These are phyloP conservation scores for Corynascus novoguineensis DNA, from an alignment of 495 filamentous ascomycete species.

Conservation along the genomic window DNA sequence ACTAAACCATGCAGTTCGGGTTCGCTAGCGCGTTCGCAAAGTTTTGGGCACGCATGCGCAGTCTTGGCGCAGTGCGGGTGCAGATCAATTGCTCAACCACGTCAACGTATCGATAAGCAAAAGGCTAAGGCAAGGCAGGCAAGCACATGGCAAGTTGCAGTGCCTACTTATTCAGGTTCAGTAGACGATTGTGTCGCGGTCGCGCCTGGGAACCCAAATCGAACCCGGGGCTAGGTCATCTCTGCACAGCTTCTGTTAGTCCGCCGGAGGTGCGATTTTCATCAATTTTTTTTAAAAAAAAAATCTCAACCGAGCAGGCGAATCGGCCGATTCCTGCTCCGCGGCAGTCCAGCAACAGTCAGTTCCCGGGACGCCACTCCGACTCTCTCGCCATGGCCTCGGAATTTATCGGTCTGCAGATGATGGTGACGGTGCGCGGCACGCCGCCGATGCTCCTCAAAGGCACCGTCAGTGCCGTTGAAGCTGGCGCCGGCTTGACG, in stretches of 20 bases:
- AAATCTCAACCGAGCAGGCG: background rate
- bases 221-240: background rate
- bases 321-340: background rate
- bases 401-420: constrained; percentile 73
- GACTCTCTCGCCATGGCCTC: constrained; percentile 24
- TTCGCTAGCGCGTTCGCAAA: too few species aligned
- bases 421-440: constrained; percentile 62
- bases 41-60: too few species aligned
- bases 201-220: background rate
- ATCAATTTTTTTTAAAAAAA: background rate
- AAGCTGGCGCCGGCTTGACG: constrained; percentile 64
- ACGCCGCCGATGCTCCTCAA: constrained; percentile 60
- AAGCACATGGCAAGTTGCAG: background rate
- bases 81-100: background rate
- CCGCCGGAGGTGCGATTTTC: background rate
- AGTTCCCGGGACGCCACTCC: background rate
- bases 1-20: too few species aligned
- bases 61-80: constrained; percentile 1
- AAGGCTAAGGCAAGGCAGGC: constrained; percentile 17
- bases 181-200: too few species aligned
- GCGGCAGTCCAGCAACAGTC: background rate
- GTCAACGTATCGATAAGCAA: constrained; percentile 30
- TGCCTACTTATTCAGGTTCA: too few species aligned
- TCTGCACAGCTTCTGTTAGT: background rate
- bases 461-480: constrained; percentile 67